Evolutionary conservation across 2,329 filamentous ascomycete genomes (phyloP), one percentile per base, ranked within the genome.

Genomic region (Monosporascus cannonballus): DNA sequence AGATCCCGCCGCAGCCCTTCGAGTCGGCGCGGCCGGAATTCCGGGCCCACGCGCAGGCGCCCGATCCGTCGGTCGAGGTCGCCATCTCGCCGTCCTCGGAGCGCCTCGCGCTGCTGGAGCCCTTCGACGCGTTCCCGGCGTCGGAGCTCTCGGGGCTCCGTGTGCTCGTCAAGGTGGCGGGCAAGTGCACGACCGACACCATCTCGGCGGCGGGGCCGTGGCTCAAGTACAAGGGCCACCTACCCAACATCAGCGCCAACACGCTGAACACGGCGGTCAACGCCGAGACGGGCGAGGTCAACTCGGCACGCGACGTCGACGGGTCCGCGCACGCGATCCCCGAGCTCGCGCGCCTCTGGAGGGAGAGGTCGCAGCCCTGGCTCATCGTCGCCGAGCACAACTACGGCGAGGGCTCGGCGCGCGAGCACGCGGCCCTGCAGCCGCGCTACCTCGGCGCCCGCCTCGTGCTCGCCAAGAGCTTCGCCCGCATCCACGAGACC

Each of bases 171-270:
- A 97, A 97, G 76, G 88, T 97, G 59, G 88, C 92, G 58, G 94
- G 94, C 59, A 96, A 99, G 76, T 99, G 94, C 79, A 99, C 94
- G 53, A 99, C 94, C 44, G 94, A 99, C 73, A 97, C 94, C 63
- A 99, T 99, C 73, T 97, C 92, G 38, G 93, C 93, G 36, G 93
- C 93, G 1, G 93, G 93, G 6, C 93, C 93, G 17, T 97, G 93
- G 93, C 83, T 99, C 61, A 97, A 97, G 75, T 99, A 97, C 84
- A 97, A 97, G 79, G 94, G 94, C 57, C 94, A 99, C 73, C 83
- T 99, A 57, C 90, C 94, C 70, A 99, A 99, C 78, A 99, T 99
- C 71, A 89, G 86, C 62, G 90, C 90, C 68, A 99, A 99, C 81
- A 99, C 94, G 2, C 84, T 99, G 60, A 96, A 96, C 73, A 94